These are phyloP conservation scores for Lepiota brunneoincarnata DNA, from an alignment of 768 basidiomycete species.

Conservation along the genomic window DNA sequence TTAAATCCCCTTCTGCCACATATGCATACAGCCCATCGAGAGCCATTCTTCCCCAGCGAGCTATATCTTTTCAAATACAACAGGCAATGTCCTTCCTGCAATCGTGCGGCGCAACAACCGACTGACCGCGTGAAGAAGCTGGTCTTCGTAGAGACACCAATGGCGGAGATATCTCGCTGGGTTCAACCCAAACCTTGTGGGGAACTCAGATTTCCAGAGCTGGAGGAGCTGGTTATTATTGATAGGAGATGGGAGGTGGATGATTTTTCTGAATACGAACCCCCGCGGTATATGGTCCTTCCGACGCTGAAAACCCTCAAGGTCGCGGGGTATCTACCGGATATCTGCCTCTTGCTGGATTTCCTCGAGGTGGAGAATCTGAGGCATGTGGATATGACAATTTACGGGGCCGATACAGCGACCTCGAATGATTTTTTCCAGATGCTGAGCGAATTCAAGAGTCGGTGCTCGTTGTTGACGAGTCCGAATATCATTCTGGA, in stretches of 20 bases:
- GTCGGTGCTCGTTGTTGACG: not conserved
- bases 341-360: slow-evolving; percentile 1
- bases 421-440: not conserved
- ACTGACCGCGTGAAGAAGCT: not conserved
- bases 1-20: too few species aligned
- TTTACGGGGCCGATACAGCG: not conserved
- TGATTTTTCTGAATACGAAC: not conserved
- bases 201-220: not conserved
- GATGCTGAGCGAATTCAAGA: not conserved
- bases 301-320: not conserved
- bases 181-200: not conserved
- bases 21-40: too few species aligned
- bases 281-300: not conserved
- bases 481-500: not conserved
- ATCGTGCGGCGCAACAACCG: not conserved
- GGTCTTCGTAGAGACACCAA: not conserved
- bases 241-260: not conserved
- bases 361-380: not conserved
- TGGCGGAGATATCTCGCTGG: slow-evolving; percentile 2
- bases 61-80: not conserved
- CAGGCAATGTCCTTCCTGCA: not conserved
- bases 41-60: too few species aligned
- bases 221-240: slow-evolving; percentile 2
- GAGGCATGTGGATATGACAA: not conserved
- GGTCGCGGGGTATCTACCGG: slow-evolving; percentile 1